phyloP scores from a whole-genome alignment of 2,329 filamentous ascomycete species.

The Cytospora chrysosperma region DNA sequence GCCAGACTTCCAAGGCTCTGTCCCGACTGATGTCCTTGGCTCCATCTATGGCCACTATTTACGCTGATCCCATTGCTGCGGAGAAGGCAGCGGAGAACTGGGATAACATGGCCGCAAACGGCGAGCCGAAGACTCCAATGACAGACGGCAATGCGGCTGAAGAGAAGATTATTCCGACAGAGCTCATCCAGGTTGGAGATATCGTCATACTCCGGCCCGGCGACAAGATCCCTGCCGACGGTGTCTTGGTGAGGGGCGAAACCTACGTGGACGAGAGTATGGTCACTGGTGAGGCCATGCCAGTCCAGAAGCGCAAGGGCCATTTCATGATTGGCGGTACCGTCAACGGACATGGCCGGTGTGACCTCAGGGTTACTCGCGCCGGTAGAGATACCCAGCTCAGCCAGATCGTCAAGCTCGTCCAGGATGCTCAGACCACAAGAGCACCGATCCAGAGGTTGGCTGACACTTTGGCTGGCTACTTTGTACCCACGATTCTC shows the following conservation, averaged over 20 bases:
- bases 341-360: conserved; percentile 87
- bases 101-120: conserved; percentile 46
- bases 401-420: conserved; percentile 96
- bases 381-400: conserved; percentile 94
- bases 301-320: conserved; percentile 83
- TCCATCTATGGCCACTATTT: conserved; percentile 96
- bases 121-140: conserved; percentile 46
- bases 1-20: conserved; percentile 90
- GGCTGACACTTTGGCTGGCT: conserved; percentile 86
- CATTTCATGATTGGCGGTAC: conserved; percentile 85
- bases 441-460: conserved; percentile 92
- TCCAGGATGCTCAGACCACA: conserved; percentile 93
- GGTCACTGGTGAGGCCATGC: conserved; percentile 97
- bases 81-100: conserved; percentile 85
- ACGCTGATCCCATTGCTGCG: conserved; percentile 88
- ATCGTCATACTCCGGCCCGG: conserved; percentile 90
- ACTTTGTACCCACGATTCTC: conserved; percentile 90
- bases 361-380: conserved; percentile 89
- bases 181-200: conserved; percentile 90
- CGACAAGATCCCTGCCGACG: conserved; percentile 95
- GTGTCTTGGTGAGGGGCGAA: conserved; percentile 80
- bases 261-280: conserved; percentile 97
- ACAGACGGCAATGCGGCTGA: conserved; percentile 65
- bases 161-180: conserved; percentile 85
- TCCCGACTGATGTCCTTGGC: conserved; percentile 94